Evolutionary conservation across 1,139 yeast genomes (phyloP).

Genomic region (Yamadazyma membranifaciens): DNA sequence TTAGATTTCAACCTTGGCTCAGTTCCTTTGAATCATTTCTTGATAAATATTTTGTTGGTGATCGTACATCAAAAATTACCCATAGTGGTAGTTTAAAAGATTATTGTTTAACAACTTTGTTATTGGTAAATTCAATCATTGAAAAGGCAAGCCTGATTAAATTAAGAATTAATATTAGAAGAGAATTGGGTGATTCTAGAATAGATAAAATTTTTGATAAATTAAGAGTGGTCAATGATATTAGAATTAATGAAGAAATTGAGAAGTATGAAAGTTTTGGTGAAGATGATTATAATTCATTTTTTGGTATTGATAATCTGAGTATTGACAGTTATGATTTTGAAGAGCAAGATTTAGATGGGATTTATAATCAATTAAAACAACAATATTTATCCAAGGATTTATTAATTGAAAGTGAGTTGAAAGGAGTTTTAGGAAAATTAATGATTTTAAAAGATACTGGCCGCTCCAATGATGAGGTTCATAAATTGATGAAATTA

Average conservation of each 20-base stretch:
- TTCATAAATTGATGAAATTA: conserved; percentile 24
- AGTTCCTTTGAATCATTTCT: conserved; percentile 35
- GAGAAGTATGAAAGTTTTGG: conserved; percentile 41
- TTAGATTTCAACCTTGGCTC: conserved; percentile 44
- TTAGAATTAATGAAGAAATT: conserved; percentile 44
- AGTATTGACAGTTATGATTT: conserved; percentile 11
- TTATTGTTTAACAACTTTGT: conserved; percentile 44
- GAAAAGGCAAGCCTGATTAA: conserved; percentile 31
- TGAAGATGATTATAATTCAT: conserved; percentile 38
- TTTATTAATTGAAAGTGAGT: conserved; percentile 14
- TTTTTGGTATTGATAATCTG: conserved; percentile 14
- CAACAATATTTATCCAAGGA: conserved; percentile 15
- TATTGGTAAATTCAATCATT: conserved; percentile 43
- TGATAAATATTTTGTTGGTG: conserved; percentile 28
- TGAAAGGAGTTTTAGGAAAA: conserved; percentile 12
- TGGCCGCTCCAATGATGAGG: conserved; percentile 21
- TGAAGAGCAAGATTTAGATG: conserved; percentile 21
- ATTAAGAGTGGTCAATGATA: conserved; percentile 34
- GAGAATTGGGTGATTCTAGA: conserved; percentile 42
- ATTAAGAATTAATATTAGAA: conserved; percentile 34
- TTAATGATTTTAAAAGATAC: conserved; percentile 23
- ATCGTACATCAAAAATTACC: conserved; percentile 13
- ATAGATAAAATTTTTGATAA: conserved; percentile 38
- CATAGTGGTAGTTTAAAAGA: conserved; percentile 28
- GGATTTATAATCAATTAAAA: conserved; percentile 14